Evolutionary conservation across 2,329 filamentous ascomycete species (phyloP).

Genomic region (Fusarium newnesense): DNA sequence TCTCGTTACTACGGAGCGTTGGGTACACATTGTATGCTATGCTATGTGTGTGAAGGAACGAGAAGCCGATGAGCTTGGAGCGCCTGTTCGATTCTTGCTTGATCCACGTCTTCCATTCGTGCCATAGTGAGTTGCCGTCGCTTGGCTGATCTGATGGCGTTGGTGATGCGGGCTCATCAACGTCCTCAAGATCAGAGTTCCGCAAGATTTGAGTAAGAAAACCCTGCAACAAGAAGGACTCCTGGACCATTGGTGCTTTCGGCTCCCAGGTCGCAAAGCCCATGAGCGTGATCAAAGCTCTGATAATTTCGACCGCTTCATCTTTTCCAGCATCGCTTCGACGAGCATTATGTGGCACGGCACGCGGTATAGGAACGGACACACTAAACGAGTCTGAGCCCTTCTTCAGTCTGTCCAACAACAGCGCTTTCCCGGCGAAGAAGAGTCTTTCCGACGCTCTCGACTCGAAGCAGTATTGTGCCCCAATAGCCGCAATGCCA

Average conservation of each 20-base stretch:
- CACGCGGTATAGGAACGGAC: neutral
- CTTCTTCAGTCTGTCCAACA: constrained; percentile 45
- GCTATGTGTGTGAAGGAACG: constrained; percentile 52
- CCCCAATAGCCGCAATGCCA: constrained; percentile 48
- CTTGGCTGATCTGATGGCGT: neutral
- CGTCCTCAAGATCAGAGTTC: constrained; percentile 48
- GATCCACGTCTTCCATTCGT: constrained; percentile 47
- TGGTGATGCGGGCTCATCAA: neutral
- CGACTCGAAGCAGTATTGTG: constrained; percentile 53
- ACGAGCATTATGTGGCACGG: constrained; percentile 24
- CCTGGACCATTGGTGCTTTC: constrained; percentile 46
- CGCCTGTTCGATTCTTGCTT: constrained; percentile 48
- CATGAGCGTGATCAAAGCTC: constrained; percentile 51
- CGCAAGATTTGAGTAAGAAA: constrained; percentile 49
- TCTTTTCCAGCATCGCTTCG: neutral
- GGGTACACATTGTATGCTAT: constrained; percentile 54
- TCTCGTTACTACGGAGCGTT: constrained; percentile 50
- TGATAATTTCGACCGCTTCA: constrained; percentile 44
- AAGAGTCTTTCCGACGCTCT: constrained; percentile 50
- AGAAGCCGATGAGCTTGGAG: constrained; percentile 52
- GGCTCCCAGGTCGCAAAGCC: constrained; percentile 53
- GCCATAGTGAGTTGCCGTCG: constrained; percentile 4
- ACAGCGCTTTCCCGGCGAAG: constrained; percentile 46
- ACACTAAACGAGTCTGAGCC: constrained; percentile 33
- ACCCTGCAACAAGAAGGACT: constrained; percentile 49